Conservation (phyloP, 352 stramenopile genomes). For the Poterioochromonas sp. region DNA sequence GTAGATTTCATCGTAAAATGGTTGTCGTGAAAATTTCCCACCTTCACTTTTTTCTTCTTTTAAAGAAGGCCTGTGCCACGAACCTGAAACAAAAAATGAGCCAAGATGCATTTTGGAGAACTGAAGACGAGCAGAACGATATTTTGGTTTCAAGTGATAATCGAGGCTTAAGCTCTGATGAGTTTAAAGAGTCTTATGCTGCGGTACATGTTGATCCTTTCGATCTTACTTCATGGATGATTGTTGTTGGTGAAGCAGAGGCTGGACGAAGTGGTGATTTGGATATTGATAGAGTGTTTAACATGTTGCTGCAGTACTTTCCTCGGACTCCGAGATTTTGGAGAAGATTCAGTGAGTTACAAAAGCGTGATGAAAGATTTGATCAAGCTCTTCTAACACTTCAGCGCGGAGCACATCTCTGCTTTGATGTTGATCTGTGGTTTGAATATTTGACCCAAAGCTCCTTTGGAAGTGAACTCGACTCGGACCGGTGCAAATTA, state of each 20-base stretch:
- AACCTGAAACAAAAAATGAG: too few species aligned
- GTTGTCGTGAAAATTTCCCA: too few species aligned
- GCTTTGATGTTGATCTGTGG: slow-evolving; percentile 14
- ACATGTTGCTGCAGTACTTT: not conserved
- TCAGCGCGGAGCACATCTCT: not conserved
- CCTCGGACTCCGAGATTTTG: not conserved
- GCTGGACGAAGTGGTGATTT: not conserved
- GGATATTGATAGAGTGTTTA: not conserved
- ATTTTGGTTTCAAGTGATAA: too few species aligned
- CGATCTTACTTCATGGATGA: slow-evolving; percentile 17
- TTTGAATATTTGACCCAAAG: not conserved
- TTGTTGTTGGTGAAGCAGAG: not conserved
- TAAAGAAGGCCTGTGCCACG: too few species aligned
- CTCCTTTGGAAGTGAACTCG: not conserved
- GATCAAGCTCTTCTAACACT: not conserved
- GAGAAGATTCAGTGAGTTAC: not conserved
- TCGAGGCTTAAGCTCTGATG: too few species aligned
- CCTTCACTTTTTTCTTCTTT: too few species aligned
- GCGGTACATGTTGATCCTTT: not conserved
- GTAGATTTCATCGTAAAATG: too few species aligned
- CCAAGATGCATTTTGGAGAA: too few species aligned
- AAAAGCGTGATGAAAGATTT: not conserved
- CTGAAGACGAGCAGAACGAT: too few species aligned
- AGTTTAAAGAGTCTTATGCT: not conserved
- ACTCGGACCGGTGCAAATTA: not conserved